These are phyloP conservation scores for Phytomonas sp. DNA, from an alignment of 208 protist species.

Conservation along the genomic window DNA sequence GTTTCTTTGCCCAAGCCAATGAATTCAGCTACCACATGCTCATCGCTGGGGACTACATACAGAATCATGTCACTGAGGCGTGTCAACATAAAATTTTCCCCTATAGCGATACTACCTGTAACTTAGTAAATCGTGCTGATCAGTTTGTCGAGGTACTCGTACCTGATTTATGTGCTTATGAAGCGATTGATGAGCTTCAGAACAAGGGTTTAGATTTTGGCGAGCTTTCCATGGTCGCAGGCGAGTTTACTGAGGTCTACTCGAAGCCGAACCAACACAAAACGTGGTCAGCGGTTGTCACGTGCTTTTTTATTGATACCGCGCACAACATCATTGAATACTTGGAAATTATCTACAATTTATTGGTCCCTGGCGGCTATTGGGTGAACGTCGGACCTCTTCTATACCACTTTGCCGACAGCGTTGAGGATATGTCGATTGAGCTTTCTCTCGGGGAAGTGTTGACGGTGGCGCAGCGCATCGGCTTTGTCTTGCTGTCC, in stretches of 20 bases:
- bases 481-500: slow-evolving; percentile 66
- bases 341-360: slow-evolving; percentile 87
- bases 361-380: slow-evolving; percentile 88
- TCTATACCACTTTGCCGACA: slow-evolving; percentile 94
- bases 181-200: slow-evolving; percentile 65
- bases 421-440: slow-evolving; percentile 77
- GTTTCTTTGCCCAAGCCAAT: slow-evolving; percentile 93
- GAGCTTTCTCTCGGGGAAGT: slow-evolving; percentile 88
- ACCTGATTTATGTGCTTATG: slow-evolving; percentile 86
- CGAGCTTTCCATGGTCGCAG: slow-evolving; percentile 95
- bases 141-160: slow-evolving; percentile 85
- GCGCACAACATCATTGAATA: slow-evolving; percentile 96
- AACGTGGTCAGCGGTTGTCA: slow-evolving; percentile 89
- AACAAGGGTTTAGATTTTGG: slow-evolving; percentile 43
- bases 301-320: slow-evolving; percentile 97
- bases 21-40: slow-evolving; percentile 98
- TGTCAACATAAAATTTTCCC: slow-evolving; percentile 87
- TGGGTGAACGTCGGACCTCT: slow-evolving; percentile 95
- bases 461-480: slow-evolving; percentile 61
- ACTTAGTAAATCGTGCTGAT: slow-evolving; percentile 82
- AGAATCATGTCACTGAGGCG: slow-evolving; percentile 87
- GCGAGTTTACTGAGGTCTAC: slow-evolving; percentile 96
- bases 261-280: slow-evolving; percentile 66
- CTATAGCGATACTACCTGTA: slow-evolving; percentile 90
- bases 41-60: slow-evolving; percentile 93